Percentiles rank a stretch among this genome's conserved stretches.
Evolutionary conservation across 164 flowering plant genomes (phyloP).

Genomic region (Houttuynia cordata): DNA sequence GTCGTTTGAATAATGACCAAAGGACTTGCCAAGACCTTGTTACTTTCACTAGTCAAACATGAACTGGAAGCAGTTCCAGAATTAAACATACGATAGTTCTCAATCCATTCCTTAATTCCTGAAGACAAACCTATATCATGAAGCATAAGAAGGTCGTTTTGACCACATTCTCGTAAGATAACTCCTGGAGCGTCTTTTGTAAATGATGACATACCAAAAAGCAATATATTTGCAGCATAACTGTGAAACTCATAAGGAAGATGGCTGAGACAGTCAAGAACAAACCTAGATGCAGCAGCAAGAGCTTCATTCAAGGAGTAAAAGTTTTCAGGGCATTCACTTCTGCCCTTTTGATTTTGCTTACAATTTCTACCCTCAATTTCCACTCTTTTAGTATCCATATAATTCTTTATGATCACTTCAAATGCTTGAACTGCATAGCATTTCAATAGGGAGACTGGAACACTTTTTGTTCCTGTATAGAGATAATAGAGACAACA

Average conservation of each 20-base stretch:
- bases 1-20: neutral
- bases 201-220: slow-evolving; percentile 44
- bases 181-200: slow-evolving; percentile 45
- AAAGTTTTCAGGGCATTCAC: slow-evolving; percentile 4
- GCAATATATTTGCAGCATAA: slow-evolving; percentile 69
- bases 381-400: slow-evolving; percentile 17
- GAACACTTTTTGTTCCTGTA: slow-evolving; percentile 52
- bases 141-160: slow-evolving; percentile 52
- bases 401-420: slow-evolving; percentile 39
- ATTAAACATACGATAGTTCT: slow-evolving; percentile 44
- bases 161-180: slow-evolving; percentile 50
- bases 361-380: slow-evolving; percentile 3
- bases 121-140: slow-evolving; percentile 87
- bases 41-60: slow-evolving; percentile 6
- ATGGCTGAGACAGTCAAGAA: slow-evolving; percentile 65
- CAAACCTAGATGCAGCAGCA: slow-evolving; percentile 36
- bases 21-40: neutral
- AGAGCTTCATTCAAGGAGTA: slow-evolving; percentile 12
- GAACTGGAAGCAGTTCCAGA: slow-evolving; percentile 15
- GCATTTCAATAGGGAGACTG: slow-evolving; percentile 60
- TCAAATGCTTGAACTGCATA: slow-evolving; percentile 59
- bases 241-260: slow-evolving; percentile 67
- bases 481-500: slow-evolving; percentile 49
- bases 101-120: slow-evolving; percentile 73
- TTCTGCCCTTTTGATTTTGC: slow-evolving; percentile 6